A percentile compares a stretch with the other conserved stretches of the same genome.
These are phyloP conservation scores for Russula emetica DNA, from an alignment of 768 basidiomycete genomes.

Conservation along the genomic window DNA sequence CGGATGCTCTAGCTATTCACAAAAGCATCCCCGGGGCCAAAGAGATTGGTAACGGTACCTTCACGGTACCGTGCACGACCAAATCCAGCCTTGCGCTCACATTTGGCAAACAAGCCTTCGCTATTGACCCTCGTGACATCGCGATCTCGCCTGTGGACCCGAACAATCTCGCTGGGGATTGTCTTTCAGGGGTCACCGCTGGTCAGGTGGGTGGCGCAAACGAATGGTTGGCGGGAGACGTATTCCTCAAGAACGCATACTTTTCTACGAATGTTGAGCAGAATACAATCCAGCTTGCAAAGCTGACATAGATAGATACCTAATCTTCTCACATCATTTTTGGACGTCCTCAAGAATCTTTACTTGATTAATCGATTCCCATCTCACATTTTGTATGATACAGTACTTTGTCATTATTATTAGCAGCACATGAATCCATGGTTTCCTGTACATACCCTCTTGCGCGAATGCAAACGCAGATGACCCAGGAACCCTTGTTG, in stretches of 20 bases:
- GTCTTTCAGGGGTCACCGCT: slow-evolving; percentile 64
- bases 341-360: background rate
- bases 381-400: background rate
- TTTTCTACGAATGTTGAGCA: slow-evolving; percentile 58
- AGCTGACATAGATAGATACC: slow-evolving; percentile 4
- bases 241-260: slow-evolving; percentile 75
- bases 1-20: slow-evolving; percentile 55
- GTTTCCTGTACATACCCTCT: background rate
- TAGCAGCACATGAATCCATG: background rate
- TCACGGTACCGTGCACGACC: slow-evolving; percentile 66
- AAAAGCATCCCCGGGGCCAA: slow-evolving; percentile 51
- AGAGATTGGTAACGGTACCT: slow-evolving; percentile 44
- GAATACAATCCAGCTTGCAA: slow-evolving; percentile 50
- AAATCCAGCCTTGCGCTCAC: slow-evolving; percentile 49
- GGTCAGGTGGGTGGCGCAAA: slow-evolving; percentile 54
- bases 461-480: background rate
- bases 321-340: too few relatives aligned
- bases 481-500: background rate
- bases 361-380: background rate
- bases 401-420: background rate
- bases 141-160: slow-evolving; percentile 50
- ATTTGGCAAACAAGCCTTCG: slow-evolving; percentile 54
- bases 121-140: slow-evolving; percentile 64
- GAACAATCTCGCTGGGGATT: slow-evolving; percentile 54
- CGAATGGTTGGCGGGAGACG: slow-evolving; percentile 72